Percentiles rank a stretch among this genome's conserved stretches.
Conservation (phyloP, 208 protist species). For the Entamoeba moshkovskii region DNA sequence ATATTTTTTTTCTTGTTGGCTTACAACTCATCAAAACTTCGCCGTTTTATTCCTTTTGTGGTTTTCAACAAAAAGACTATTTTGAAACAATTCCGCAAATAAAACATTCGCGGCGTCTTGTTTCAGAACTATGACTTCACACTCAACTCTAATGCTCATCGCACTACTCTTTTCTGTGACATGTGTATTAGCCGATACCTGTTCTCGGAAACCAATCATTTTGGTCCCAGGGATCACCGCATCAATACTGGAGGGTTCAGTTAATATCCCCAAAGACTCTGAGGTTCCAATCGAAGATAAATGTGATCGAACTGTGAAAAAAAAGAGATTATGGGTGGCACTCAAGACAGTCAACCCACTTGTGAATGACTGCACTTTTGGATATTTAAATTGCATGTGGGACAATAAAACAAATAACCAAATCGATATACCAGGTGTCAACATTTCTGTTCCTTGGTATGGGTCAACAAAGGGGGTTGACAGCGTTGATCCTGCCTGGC, state of each 20-base stretch:
- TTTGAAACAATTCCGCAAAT: too few relatives aligned
- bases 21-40: too few relatives aligned
- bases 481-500: background rate
- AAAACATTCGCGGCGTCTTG: too few relatives aligned
- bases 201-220: background rate
- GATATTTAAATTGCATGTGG: background rate
- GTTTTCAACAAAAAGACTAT: too few relatives aligned
- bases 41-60: too few relatives aligned
- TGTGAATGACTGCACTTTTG: background rate
- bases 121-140: too few relatives aligned
- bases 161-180: too few relatives aligned
- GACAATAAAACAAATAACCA: background rate
- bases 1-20: too few relatives aligned
- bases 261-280: background rate
- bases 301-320: background rate
- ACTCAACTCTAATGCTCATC: too few relatives aligned
- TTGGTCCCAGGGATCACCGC: background rate
- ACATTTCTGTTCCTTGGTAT: background rate
- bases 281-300: background rate
- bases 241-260: background rate
- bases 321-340: background rate
- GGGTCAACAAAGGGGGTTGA: background rate
- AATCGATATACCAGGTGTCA: background rate
- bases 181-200: background rate
- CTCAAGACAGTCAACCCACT: background rate